Conservation (phyloP, 2,329 filamentous ascomycete genomes). For the Ramularia collo-cygni region DNA sequence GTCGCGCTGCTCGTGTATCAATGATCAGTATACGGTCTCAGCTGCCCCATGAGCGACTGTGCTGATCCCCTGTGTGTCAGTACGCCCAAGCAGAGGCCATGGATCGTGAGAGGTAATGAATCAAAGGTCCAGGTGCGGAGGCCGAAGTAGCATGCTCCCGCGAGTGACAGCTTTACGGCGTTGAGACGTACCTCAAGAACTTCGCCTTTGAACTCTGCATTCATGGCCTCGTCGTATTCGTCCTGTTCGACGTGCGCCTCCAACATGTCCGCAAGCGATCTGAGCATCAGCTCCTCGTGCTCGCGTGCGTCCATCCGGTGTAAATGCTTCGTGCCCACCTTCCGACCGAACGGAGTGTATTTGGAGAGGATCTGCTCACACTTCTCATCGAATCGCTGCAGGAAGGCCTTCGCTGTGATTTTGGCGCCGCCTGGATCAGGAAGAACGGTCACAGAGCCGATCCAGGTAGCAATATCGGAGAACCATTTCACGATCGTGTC, state of each 20-base stretch:
- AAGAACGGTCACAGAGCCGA: constrained; percentile 47
- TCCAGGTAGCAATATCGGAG: constrained; percentile 49
- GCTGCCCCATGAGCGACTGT: no score
- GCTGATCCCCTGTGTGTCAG: no score
- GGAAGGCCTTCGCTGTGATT: constrained; percentile 19
- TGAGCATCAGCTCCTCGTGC: constrained; percentile 17
- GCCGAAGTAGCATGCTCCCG: no score
- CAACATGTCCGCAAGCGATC: constrained; percentile 21
- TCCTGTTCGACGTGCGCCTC: constrained; percentile 33
- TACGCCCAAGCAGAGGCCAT: no score
- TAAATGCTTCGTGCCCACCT: constrained; percentile 8
- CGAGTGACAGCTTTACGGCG: no score
- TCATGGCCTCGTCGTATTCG: constrained; percentile 32
- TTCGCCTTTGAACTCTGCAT: constrained; percentile 34
- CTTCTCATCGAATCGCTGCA: constrained; percentile 7
- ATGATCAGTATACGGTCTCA: not conserved
- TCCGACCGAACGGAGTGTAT: constrained; percentile 6
- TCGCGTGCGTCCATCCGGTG: constrained; percentile 12
- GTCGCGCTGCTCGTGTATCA: constrained; percentile 35
- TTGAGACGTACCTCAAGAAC: constrained; percentile 23
- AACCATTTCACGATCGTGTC: constrained; percentile 49
- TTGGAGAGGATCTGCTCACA: constrained; percentile 13
- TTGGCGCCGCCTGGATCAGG: constrained; percentile 7
- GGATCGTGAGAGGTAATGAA: no score
- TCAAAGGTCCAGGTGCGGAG: no score